Evolutionary conservation across 2,329 filamentous ascomycete genomes (phyloP), one percentile per base, ranked within the genome.

Genomic region (Apiospora phragmitis): DNA sequence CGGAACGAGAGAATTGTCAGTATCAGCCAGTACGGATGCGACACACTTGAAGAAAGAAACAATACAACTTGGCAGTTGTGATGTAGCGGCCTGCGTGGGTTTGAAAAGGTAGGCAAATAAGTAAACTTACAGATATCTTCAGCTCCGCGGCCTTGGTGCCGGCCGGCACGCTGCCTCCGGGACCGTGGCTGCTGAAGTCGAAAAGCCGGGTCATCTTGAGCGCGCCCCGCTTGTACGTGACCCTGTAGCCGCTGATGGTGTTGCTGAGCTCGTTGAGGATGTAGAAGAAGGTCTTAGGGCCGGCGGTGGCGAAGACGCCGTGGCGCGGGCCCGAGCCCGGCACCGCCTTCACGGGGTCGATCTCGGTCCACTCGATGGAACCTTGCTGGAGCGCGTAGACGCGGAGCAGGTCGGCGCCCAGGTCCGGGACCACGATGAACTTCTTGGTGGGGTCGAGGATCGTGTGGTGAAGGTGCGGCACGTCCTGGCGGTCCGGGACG

Each of bases 291-390:
- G 84, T 88, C 9, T 49, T 24, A 68, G 79, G 74, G 68, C 76
- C 76, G 8, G 77, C 79, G 77, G 85, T 79, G 66, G 82, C 80
- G 81, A 93, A 94, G n/a, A 84, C 82, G 12, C 85, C 86, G 76
- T 94, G 91, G 42, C 91, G 85, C 0, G 92, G 92, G 0, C 92
- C 92, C 47, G 85, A 87, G 21, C 90, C 91, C 2, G 85, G 74
- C 43, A 82, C 73, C 68, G 85, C 78, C 45, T 80, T 73, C 45
- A 88, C 79, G 9, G 87, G 83, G 8, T 77, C 73, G 26, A 81
- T 74, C 29, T 80, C 76, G 35, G 83, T 83, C 72, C 84, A 79
- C 24, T 76, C 76, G 9, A 88, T 81, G 42, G 85, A 83, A 8
- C 81, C 76, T 65, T 84, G 84, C 73, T 88, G 80, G 75, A 91